A percentile compares a stretch with the other conserved stretches of the same genome.
Conservation (phyloP, 2,329 filamentous ascomycete genomes). For the Stromatinia cepivora region DNA sequence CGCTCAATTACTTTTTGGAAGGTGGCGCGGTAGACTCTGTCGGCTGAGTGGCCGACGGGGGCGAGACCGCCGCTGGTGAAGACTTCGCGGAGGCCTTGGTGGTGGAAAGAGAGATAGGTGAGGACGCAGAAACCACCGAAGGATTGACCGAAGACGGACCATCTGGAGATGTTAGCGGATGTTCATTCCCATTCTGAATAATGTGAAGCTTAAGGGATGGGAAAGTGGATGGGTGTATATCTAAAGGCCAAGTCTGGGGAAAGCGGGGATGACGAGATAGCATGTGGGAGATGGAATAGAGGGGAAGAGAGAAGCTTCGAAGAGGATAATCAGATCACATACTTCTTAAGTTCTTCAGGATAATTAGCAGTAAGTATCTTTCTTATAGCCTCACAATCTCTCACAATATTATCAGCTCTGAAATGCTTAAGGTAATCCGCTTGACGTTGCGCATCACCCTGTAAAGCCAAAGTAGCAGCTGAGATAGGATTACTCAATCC, state of each 20-base stretch:
- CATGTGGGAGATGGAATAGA: background rate
- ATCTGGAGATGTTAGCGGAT: slow-evolving; percentile 49
- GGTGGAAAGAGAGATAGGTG: slow-evolving; percentile 80
- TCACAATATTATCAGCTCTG: slow-evolving; percentile 86
- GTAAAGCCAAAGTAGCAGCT: slow-evolving; percentile 65
- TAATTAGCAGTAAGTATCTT: slow-evolving; percentile 70
- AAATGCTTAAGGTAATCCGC: slow-evolving; percentile 81
- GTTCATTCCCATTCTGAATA: background rate
- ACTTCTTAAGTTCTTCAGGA: slow-evolving; percentile 69
- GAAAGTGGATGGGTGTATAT: background rate
- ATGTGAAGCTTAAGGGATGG: background rate
- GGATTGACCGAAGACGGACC: slow-evolving; percentile 86
- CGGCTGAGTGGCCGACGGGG: slow-evolving; percentile 68
- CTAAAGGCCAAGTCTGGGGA: too few relatives aligned
- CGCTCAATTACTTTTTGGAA: slow-evolving; percentile 69
- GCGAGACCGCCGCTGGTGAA: slow-evolving; percentile 85
- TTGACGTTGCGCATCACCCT: slow-evolving; percentile 66
- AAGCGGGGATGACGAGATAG: background rate
- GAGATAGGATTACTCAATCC: slow-evolving; percentile 81
- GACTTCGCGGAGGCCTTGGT: slow-evolving; percentile 74
- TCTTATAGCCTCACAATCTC: slow-evolving; percentile 83
- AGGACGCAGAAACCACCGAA: slow-evolving; percentile 87
- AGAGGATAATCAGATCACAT: slow-evolving; percentile 40
- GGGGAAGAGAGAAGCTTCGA: background rate
- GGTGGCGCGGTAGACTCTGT: slow-evolving; percentile 72